Conservation (phyloP, 2,329 filamentous ascomycete species). For the Aspergillus sp. region DNA sequence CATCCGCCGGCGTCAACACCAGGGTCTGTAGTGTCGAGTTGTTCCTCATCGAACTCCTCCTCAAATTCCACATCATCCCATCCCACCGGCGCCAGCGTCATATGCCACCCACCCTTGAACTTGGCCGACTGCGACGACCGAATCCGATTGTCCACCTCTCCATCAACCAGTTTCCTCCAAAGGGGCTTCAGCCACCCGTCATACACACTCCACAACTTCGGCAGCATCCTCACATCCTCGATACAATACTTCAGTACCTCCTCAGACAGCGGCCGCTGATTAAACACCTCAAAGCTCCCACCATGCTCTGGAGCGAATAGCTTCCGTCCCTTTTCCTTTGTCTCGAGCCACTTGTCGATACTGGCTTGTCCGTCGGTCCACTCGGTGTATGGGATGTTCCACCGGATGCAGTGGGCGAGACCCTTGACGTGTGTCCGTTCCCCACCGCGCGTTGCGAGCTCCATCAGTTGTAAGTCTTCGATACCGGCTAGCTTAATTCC, state of each 20-base stretch:
- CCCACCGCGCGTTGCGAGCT: conserved; percentile 46
- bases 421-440: conserved; percentile 35
- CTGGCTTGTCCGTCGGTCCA: conserved; percentile 14
- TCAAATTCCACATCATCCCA: too few species aligned
- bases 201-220: conserved; percentile 5
- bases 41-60: too few species aligned
- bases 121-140: background rate
- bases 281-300: conserved; percentile 55
- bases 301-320: conserved; percentile 38
- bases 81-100: too few species aligned
- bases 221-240: conserved; percentile 45
- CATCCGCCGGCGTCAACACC: too few species aligned
- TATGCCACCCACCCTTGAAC: background rate
- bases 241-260: conserved; percentile 53
- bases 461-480: conserved; percentile 62
- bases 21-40: too few species aligned
- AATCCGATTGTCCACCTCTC: background rate
- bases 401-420: conserved; percentile 46
- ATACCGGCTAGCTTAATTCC: conserved; percentile 50
- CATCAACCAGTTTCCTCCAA: conserved; percentile 1
- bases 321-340: conserved; percentile 22
- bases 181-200: background rate
- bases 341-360: conserved; percentile 20
- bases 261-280: conserved; percentile 47
- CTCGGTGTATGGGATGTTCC: conserved; percentile 23